phyloP scores from a whole-genome alignment of 2,329 filamentous ascomycete genomes.

The Juglanconis oblonga region DNA sequence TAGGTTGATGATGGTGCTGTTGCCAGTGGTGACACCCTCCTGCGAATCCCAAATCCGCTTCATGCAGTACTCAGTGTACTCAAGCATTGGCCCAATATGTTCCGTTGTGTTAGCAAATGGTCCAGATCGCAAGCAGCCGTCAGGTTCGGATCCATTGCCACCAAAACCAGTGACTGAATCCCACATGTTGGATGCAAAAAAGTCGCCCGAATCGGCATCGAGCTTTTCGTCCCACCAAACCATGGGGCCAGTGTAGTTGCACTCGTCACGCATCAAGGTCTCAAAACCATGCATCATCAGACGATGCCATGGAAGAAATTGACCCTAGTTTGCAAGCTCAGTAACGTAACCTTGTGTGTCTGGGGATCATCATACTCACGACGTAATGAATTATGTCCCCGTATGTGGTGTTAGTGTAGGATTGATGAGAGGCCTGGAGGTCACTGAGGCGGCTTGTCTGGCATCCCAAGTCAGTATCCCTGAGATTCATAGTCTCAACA shows the following conservation, averaged over 20 bases:
- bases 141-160: conserved; percentile 4
- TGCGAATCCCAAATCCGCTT: conserved; percentile 3
- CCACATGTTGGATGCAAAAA: conserved; percentile 11
- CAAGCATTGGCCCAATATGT: conserved; percentile 22
- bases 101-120: conserved; percentile 24
- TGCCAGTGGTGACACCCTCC: too few species aligned
- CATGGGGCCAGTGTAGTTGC: conserved; percentile 30
- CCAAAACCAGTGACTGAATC: conserved; percentile 7
- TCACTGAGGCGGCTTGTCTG: conserved; percentile 7
- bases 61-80: conserved; percentile 14
- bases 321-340: conserved; percentile 1
- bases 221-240: conserved; percentile 15
- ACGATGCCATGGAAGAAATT: conserved; percentile 32
- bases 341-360: neutral
- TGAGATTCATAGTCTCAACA: too few species aligned
- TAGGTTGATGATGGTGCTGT: too few species aligned
- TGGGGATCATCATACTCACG: too few species aligned
- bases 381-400: conserved; percentile 10
- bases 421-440: conserved; percentile 3
- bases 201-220: conserved; percentile 3
- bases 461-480: neutral
- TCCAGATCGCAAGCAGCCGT: conserved; percentile 23
- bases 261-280: conserved; percentile 30
- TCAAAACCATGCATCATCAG: conserved; percentile 32
- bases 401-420: conserved; percentile 3